A percentile compares a stretch with the other conserved stretches of the same genome.
These are phyloP conservation scores for Brasilioporus rufonigricans DNA, from an alignment of 768 basidiomycete species.

Conservation along the genomic window DNA sequence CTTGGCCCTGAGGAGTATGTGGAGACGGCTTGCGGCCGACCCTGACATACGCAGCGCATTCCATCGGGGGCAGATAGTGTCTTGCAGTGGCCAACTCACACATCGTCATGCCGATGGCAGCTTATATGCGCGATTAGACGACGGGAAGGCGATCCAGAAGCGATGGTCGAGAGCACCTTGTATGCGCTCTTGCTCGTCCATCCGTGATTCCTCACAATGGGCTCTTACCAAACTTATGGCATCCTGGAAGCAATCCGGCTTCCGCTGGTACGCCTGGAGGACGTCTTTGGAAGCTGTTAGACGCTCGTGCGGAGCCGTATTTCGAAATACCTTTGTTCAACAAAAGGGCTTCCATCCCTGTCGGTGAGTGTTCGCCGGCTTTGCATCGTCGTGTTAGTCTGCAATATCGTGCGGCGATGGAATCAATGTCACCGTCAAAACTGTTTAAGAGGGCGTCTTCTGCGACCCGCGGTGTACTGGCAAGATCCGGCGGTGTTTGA, in stretches of 20 bases:
- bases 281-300: conserved; percentile 33
- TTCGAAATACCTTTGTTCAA: conserved; percentile 13
- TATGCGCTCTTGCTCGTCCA: conserved; percentile 60
- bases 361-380: conserved; percentile 20
- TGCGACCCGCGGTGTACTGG: conserved; percentile 1
- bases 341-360: conserved; percentile 17
- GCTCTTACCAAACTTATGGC: conserved; percentile 47
- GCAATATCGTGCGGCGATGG: conserved; percentile 1
- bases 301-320: conserved; percentile 1
- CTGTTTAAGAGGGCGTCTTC: conserved; percentile 12
- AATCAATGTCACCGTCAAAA: conserved; percentile 22
- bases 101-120: conserved; percentile 73
- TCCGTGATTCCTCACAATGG: conserved; percentile 55
- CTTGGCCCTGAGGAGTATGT: conserved; percentile 29
- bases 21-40: neutral
- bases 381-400: conserved; percentile 12
- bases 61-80: conserved; percentile 64
- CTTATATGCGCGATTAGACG: conserved; percentile 39
- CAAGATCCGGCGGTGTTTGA: conserved; percentile 23
- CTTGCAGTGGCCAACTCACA: conserved; percentile 77
- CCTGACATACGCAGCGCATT: conserved; percentile 43
- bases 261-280: conserved; percentile 42
- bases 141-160: neutral
- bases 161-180: conserved; percentile 39
- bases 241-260: conserved; percentile 63